Evolutionary conservation across 2,329 filamentous ascomycete species (phyloP).

Genomic region (Penicillium sp.): DNA sequence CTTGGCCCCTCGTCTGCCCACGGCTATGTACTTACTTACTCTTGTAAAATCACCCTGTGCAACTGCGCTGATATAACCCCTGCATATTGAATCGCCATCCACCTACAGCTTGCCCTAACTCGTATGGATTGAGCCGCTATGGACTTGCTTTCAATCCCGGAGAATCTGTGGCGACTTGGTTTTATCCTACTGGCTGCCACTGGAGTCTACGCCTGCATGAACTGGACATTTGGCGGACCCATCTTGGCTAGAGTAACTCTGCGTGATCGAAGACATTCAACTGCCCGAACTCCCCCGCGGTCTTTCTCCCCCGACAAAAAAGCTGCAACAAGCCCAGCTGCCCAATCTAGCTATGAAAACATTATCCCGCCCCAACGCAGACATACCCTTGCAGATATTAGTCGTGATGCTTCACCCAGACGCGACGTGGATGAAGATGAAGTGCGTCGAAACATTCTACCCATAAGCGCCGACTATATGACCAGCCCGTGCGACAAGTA

Average conservation of each 20-base stretch:
- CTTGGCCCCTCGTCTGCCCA: not conserved
- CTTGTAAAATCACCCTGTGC: not conserved
- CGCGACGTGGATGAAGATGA: conserved; percentile 32
- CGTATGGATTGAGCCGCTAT: conserved; percentile 15
- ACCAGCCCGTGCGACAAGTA: conserved; percentile 43
- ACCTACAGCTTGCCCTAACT: conserved; percentile 1
- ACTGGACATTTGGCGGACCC: conserved; percentile 35
- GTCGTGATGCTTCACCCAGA: conserved; percentile 14
- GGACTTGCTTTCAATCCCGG: conserved; percentile 13
- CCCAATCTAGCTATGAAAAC: conserved; percentile 43
- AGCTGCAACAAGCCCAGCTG: conserved; percentile 27
- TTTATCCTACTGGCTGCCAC: conserved; percentile 21
- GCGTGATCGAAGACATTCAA: conserved; percentile 45
- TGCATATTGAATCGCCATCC: not conserved
- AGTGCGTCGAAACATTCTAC: conserved; percentile 36
- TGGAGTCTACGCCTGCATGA: conserved; percentile 29
- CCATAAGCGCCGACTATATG: conserved; percentile 43
- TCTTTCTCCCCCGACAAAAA: conserved; percentile 53
- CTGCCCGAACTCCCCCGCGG: conserved; percentile 51
- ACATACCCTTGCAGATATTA: conserved; percentile 41
- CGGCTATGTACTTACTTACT: not conserved
- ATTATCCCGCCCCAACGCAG: conserved; percentile 55
- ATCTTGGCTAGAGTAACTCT: conserved; percentile 41
- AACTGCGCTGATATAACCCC: not conserved
- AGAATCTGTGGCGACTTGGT: conserved; percentile 25